phyloP scores from a whole-genome alignment of 306 rosid genomes.

The Pueraria montana region DNA sequence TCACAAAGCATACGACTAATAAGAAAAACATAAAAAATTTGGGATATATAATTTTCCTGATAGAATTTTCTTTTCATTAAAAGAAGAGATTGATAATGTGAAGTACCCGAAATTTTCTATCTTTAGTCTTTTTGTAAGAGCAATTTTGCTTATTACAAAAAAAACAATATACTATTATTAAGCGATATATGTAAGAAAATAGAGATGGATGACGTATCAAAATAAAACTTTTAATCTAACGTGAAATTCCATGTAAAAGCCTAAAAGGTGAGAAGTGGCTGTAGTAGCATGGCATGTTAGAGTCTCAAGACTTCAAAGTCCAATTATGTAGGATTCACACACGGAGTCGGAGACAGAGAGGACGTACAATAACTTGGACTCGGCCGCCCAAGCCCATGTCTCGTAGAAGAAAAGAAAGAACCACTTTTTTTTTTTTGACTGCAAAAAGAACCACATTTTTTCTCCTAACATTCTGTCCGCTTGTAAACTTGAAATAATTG shows the following conservation, averaged over 20 bases:
- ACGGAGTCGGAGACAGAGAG: background rate
- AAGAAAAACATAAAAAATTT: no score
- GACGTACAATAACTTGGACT: background rate
- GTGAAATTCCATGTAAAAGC: background rate
- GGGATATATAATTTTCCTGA: no score
- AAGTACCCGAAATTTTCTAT: no score
- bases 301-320: background rate
- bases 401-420: background rate
- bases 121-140: no score
- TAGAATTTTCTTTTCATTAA: no score
- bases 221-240: background rate
- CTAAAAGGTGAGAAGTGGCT: background rate
- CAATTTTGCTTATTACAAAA: background rate
- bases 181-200: background rate
- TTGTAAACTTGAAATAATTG: background rate
- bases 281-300: background rate
- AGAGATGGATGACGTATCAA: background rate
- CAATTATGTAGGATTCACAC: constrained; percentile 3
- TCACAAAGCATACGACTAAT: no score
- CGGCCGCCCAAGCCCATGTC: no score
- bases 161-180: background rate
- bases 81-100: no score
- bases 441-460: constrained; percentile 6
- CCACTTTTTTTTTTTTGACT: background rate
- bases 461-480: background rate